Evolutionary conservation across 495 filamentous ascomycete species (phyloP), one percentile per base, ranked within the genome.

Genomic region (Tuber aestivum): DNA sequence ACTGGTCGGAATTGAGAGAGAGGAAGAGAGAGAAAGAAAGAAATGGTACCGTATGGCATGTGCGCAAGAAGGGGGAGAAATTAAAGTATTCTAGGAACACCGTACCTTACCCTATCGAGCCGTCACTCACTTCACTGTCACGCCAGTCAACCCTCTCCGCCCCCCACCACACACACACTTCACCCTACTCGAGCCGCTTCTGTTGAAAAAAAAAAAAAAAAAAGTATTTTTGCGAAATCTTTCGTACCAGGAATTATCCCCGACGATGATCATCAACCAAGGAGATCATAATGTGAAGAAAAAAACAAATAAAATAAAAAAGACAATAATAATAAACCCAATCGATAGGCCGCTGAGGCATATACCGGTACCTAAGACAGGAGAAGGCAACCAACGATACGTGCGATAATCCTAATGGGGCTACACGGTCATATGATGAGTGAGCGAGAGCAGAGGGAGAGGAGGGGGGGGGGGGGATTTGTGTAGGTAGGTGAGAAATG

Each of bases 111-210:
- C 23, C 7, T n/a, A 61, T 61, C 4, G n/a, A 56, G 27, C 50
- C 14, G 21, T 56, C 9, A 56, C 48, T 56, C 48, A 56, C 45
- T 12, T 44, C 42, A 14, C 20, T 56, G n/a, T 56, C 50, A 56
- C 50, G n/a, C 20, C n/a, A n/a, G n/a, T n/a, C n/a, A n/a, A 40
- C 7, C 7, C 38, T 40, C 38, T 23, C 6, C 70, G 40, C 37
- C 50, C 41, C 61, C 42, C 32, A 45, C 72, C 65, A 75, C 73
- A 70, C 27, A 41, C 35, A 69, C 41, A 8, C 20, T n/a, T 65
- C 32, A 35, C 72, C 69, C 71, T 68, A 78, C 76, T 73, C 76
- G 44, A 79, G 70, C 78, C 78, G 70, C 77, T 71, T 76, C 78
- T 79, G 72, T 44, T 70, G 50, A 37, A 1, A 41, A 37, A 32